Base-by-base conservation (phyloP, 1,139 yeast species). In the Candida sojae region DNA sequence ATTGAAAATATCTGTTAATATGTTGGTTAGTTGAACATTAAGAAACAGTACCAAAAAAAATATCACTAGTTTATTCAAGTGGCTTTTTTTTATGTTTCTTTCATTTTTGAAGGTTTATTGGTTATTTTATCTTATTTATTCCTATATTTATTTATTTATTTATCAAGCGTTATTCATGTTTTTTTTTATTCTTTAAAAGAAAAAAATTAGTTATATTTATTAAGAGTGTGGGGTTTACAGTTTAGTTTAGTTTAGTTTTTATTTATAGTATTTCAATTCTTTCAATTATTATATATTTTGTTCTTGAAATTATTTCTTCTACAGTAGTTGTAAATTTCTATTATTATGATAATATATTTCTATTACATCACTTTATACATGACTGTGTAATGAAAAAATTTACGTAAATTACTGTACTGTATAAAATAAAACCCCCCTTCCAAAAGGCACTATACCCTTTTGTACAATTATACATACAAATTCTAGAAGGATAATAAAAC, bases 1-100 rank as follows among this genome's bases (percentile, higher is more conserved):
- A 47, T 53, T 70, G 57, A 75, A 75, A 56, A 73, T 75, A 72
- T 66, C 75, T 10, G 80, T 75, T n/a, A 68, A 73, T 51, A 75
- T 73, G 78, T 57, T 75, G 48, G 76, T 75, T 17, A 75, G 79
- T 50, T 72, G 29, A 36, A 36, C 9, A n/a, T n/a, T n/a, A n/a
- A n/a, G n/a, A n/a, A n/a, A n/a, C n/a, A n/a, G n/a, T n/a, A n/a
- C n/a, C n/a, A n/a, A 11, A 21, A 7, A 36, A 36, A 6, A 25
- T 23, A 25, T 25, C 25, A 36, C 2, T 26, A 36, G 30, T 26
- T 25, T 21, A 12, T 11, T 13, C n/a, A 36, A 25, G 8, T 13
- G 6, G 21, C 12, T 12, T 33, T 33, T 8, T 33, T 17, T 33
- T 33, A 4, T 8, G 8, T 17, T 11, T 25, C 21, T 17, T 17